Evolutionary conservation across 148 eudicot species (phyloP), one percentile per base, ranked within the genome.

Genomic region (Rheum nobile): DNA sequence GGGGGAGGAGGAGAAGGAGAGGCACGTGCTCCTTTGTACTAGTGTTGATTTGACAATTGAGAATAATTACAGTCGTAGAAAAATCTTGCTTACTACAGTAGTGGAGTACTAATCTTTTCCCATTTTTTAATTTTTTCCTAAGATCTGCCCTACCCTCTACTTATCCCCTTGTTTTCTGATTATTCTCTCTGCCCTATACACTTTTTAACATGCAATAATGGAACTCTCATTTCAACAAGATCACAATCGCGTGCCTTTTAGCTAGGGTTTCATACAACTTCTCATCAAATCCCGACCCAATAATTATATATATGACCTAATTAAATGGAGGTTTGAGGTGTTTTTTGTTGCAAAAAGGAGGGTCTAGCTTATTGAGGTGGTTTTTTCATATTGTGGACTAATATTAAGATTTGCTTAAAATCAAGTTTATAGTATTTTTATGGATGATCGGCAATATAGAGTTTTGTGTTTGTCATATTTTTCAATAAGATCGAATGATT

Each of bases 31-130:
- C 21, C 70, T 11, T 32, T 32, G 8, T 17, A 31, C 17, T 65
- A 13, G 16, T 65, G 32, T 65, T 65, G 70, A 65, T 17, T 14
- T 65, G 70, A 65, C 70, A 32, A 65, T 65, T 31, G 70, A 65
- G 70, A 65, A 65, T 65, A 32, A 65, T 65, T 65, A 34, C 70
- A 65, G 41, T 65, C 39, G 38, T 65, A 65, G 70, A 65, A 65
- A 65, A 65, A 65, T 31, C 39, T 65, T 6, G 9, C 32, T 26
- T 26, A n/a, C 65, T 54, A n/a, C n/a, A n/a, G n/a, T n/a, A n/a
- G n/a, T n/a, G n/a, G n/a, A n/a, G n/a, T n/a, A n/a, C 4, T 57
- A 17, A 10, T 11, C 8, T 61, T 13, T 29, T 2, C 1, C 69
- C 3, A 32, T 8, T 57, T 2, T 3, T 8, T 22, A 1, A 1